Conservation (phyloP, 257 asterid genomes). For the Solanum pennellii region DNA sequence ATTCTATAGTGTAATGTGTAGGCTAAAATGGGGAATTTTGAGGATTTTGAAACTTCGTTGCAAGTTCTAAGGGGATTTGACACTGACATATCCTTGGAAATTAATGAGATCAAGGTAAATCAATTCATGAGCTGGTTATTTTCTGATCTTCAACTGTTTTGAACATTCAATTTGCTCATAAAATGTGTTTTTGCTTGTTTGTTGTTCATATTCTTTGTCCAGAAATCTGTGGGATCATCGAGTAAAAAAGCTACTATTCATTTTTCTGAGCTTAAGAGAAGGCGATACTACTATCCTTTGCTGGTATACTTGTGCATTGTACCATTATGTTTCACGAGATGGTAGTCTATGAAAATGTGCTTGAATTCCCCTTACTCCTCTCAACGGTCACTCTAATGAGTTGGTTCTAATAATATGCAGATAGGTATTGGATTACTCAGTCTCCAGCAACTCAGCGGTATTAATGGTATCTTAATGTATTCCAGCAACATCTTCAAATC, state of each 20-base stretch:
- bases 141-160: background rate
- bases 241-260: constrained; percentile 47
- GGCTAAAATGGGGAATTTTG: constrained; percentile 81
- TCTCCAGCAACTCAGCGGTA: constrained; percentile 82
- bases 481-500: constrained; percentile 72
- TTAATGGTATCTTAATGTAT: constrained; percentile 71
- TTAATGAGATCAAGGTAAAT: constrained; percentile 77
- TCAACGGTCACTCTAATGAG: background rate
- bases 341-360: background rate
- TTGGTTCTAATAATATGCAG: constrained; percentile 19
- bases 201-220: constrained; percentile 2
- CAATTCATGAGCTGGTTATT: background rate
- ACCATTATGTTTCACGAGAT: background rate
- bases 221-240: constrained; percentile 74
- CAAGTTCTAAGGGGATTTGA: constrained; percentile 84
- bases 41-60: constrained; percentile 69
- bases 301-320: constrained; percentile 32
- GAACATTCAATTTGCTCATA: background rate
- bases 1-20: constrained; percentile 2
- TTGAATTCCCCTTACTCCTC: background rate
- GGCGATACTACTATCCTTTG: constrained; percentile 64
- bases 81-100: constrained; percentile 62
- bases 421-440: constrained; percentile 69
- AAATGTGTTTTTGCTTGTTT: background rate
- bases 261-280: constrained; percentile 65